Conservation (phyloP, 2,329 filamentous ascomycete genomes). For the Teratosphaeria gauchensis region DNA sequence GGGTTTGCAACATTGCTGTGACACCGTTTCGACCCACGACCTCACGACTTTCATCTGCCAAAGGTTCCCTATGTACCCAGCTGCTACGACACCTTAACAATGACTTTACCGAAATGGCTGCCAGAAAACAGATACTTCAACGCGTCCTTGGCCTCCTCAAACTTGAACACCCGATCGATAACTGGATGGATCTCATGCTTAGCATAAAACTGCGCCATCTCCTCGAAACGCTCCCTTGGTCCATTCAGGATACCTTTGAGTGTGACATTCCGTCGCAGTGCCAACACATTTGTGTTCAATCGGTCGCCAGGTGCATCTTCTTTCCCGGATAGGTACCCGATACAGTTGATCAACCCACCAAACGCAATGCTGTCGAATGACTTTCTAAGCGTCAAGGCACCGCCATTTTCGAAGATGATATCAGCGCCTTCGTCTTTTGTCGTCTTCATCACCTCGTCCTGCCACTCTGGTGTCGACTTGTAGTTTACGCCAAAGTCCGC, state of each 20-base stretch:
- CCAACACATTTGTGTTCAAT: constrained; percentile 51
- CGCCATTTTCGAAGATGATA: constrained; percentile 44
- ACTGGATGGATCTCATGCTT: constrained; percentile 33
- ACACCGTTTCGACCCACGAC: no score
- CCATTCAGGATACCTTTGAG: constrained; percentile 52
- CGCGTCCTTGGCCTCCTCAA: constrained; percentile 26
- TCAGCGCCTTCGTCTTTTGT: constrained; percentile 34
- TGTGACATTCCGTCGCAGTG: constrained; percentile 42
- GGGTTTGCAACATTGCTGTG: not conserved
- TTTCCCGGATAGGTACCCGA: constrained; percentile 42
- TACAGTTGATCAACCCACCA: constrained; percentile 32
- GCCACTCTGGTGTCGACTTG: constrained; percentile 48
- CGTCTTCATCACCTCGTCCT: constrained; percentile 44
- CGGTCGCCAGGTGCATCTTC: constrained; percentile 46
- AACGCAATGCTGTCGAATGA: constrained; percentile 35
- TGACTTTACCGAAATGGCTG: constrained; percentile 30
- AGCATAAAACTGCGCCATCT: constrained; percentile 34
- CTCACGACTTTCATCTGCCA: not conserved
- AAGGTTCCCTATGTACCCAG: not conserved
- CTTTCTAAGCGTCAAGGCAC: constrained; percentile 39
- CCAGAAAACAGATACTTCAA: constrained; percentile 28
- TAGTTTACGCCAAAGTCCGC: constrained; percentile 55
- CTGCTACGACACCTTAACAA: constrained; percentile 18
- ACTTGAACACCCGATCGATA: constrained; percentile 31
- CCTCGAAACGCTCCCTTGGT: constrained; percentile 44